A percentile compares a stretch with the other conserved stretches of the same genome.
Conservation (phyloP, 495 filamentous ascomycete species). For the Neurospora tetrasperma region DNA sequence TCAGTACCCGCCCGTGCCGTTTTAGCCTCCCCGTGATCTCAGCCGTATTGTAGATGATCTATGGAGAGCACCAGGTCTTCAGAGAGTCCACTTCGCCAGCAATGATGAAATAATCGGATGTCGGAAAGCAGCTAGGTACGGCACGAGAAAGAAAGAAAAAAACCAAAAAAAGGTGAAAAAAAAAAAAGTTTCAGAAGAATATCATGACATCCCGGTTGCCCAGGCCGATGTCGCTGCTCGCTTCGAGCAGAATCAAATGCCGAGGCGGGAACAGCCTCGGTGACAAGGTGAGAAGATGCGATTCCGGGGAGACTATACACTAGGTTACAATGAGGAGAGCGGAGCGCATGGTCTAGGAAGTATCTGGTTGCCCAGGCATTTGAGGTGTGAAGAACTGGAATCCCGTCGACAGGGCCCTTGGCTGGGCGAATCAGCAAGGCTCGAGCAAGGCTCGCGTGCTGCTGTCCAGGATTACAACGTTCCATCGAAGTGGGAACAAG, state of each 20-base stretch:
- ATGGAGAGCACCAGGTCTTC: background rate
- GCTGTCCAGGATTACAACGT: background rate
- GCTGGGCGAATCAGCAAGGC: background rate
- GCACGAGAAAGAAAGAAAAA: background rate
- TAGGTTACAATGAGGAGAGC: background rate
- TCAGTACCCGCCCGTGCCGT: background rate
- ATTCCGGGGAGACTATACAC: background rate
- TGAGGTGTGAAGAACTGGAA: background rate
- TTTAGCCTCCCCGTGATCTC: background rate
- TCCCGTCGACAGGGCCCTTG: background rate
- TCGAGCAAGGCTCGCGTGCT: background rate
- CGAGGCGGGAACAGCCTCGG: background rate
- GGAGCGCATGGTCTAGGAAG: background rate
- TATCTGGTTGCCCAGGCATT: background rate
- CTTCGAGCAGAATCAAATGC: background rate
- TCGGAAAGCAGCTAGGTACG: background rate
- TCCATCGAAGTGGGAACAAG: background rate
- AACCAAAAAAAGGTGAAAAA: too few relatives aligned
- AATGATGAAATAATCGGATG: background rate
- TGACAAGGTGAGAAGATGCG: background rate
- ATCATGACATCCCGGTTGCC: background rate
- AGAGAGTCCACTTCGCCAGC: background rate
- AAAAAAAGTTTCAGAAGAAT: too few relatives aligned
- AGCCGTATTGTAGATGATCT: background rate
- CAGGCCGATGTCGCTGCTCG: background rate